Evolutionary conservation across 495 filamentous ascomycete genomes (phyloP).

Genomic region (Penicillium steckii): DNA sequence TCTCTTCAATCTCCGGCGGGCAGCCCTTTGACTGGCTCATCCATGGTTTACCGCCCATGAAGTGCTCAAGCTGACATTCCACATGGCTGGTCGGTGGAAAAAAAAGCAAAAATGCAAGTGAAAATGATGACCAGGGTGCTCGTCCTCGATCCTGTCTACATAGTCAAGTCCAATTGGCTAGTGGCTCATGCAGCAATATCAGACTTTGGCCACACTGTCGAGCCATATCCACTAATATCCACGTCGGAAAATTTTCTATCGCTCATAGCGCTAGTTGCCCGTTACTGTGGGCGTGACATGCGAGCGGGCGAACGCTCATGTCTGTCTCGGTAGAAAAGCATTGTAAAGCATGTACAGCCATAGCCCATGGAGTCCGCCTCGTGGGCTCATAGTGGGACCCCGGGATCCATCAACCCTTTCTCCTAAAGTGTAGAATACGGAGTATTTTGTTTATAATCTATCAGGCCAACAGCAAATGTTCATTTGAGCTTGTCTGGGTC

Average conservation of each 20-base stretch:
- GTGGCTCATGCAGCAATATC: neutral
- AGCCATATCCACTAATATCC: conserved; percentile 9
- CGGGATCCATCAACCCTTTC: neutral
- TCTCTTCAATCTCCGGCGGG: conserved; percentile 15
- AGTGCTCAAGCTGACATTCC: neutral
- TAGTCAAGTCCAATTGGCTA: neutral
- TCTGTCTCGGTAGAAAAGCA: conserved; percentile 2
- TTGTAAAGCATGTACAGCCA: too few species aligned
- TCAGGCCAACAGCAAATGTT: neutral
- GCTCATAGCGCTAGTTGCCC: neutral
- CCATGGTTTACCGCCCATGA: conserved; percentile 1
- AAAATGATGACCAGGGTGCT: neutral
- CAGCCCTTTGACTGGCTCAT: conserved; percentile 25
- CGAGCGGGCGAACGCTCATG: conserved; percentile 1
- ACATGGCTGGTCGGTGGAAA: neutral
- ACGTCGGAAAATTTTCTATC: conserved; percentile 22
- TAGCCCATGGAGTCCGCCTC: neutral
- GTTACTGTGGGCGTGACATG: neutral
- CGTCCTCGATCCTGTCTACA: neutral
- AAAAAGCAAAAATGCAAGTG: conserved; percentile 1
- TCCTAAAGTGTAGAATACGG: neutral
- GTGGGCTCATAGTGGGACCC: neutral
- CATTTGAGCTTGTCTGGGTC: neutral
- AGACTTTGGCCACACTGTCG: neutral
- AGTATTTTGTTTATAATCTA: neutral